These are phyloP conservation scores for Reutealis trisperma DNA, from an alignment of 345 rosid species.

Conservation along the genomic window DNA sequence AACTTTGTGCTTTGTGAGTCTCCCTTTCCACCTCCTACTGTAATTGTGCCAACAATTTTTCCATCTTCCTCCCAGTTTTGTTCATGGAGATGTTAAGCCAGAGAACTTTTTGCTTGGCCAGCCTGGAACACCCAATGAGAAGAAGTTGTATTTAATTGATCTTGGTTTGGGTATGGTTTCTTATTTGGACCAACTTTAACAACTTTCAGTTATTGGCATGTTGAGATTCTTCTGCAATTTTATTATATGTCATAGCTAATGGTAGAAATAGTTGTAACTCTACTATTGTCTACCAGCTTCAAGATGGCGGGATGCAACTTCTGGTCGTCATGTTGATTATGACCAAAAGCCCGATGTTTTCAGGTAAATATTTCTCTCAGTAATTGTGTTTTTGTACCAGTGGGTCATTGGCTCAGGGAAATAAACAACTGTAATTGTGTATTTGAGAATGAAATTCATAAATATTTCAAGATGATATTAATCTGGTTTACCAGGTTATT, in stretches of 20 bases:
- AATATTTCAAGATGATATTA: too few species aligned
- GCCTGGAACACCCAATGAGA: constrained; percentile 81
- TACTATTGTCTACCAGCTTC: constrained; percentile 18
- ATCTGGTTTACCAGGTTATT: neutral
- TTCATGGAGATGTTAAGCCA: constrained; percentile 95
- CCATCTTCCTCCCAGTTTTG: constrained; percentile 53
- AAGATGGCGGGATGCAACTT: constrained; percentile 27
- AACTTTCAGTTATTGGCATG: neutral
- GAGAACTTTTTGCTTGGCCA: constrained; percentile 91
- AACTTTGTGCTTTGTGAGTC: neutral
- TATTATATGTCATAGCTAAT: constrained; percentile 1
- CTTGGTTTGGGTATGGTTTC: constrained; percentile 74
- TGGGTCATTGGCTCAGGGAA: constrained; percentile 9
- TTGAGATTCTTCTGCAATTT: neutral
- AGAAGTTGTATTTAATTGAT: constrained; percentile 85
- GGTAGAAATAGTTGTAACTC: constrained; percentile 17
- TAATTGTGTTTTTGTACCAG: neutral
- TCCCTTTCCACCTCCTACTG: neutral
- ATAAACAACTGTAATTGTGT: neutral
- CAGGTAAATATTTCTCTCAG: constrained; percentile 15
- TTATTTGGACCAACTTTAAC: neutral
- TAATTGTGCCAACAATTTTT: neutral
- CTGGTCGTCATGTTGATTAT: constrained; percentile 27
- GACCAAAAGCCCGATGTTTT: constrained; percentile 35
- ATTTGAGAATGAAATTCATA: neutral